Percentiles rank a stretch among this genome's conserved stretches.
phyloP scores from a whole-genome alignment of 2,329 filamentous ascomycete genomes.

The Claviceps purpurea region DNA sequence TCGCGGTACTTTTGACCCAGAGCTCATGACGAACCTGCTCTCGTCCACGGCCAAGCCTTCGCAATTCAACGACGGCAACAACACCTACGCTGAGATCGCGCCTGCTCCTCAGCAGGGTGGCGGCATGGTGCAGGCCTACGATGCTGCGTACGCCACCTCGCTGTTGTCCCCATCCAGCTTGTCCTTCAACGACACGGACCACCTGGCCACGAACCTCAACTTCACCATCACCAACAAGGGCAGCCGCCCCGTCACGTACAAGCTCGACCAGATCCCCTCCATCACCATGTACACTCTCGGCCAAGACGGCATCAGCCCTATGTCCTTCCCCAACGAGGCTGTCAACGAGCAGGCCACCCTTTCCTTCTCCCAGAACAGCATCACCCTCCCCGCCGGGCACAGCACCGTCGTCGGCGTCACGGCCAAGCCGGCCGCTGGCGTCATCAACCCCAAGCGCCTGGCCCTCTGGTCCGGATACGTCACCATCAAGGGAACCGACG shows the following conservation, averaged over 20 bases:
- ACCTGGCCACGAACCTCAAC: constrained; percentile 33
- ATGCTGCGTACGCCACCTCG: constrained; percentile 40
- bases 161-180: constrained; percentile 40
- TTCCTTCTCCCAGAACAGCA: constrained; percentile 24
- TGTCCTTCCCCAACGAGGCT: constrained; percentile 32
- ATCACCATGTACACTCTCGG: constrained; percentile 38
- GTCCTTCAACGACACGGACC: constrained; percentile 49
- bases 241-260: constrained; percentile 34
- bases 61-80: constrained; percentile 29
- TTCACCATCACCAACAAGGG: constrained; percentile 45
- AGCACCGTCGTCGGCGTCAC: constrained; percentile 32
- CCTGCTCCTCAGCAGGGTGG: constrained; percentile 47
- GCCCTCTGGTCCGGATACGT: constrained; percentile 31
- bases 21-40: constrained; percentile 32
- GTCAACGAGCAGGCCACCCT: constrained; percentile 27
- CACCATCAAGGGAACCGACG: constrained; percentile 24
- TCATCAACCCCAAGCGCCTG: constrained; percentile 21
- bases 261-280: constrained; percentile 33
- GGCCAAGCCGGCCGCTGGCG: constrained; percentile 24
- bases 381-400: constrained; percentile 30
- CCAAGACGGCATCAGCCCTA: constrained; percentile 20
- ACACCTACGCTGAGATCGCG: constrained; percentile 26
- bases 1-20: constrained; percentile 35
- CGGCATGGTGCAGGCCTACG: constrained; percentile 45
- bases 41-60: constrained; percentile 35